phyloP scores from a whole-genome alignment of 106 monocot genomes.

The Alisma plantagoaquatica region DNA sequence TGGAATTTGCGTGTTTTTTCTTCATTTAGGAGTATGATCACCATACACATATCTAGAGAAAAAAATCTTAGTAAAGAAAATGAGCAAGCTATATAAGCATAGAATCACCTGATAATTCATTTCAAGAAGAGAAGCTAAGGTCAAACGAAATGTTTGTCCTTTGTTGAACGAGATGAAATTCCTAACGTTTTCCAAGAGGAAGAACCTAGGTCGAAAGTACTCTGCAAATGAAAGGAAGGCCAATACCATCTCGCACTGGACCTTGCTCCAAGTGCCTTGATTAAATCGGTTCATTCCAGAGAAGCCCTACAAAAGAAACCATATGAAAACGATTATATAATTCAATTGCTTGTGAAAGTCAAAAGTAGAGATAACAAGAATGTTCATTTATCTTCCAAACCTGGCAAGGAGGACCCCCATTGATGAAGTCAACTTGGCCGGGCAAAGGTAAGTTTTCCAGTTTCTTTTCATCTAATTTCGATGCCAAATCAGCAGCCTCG shows the following conservation, averaged over 20 bases:
- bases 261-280: conserved; percentile 93
- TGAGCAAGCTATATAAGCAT: too few species aligned
- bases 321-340: conserved; percentile 20
- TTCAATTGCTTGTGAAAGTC: neutral
- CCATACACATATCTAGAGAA: too few species aligned
- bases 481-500: conserved; percentile 75
- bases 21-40: too few species aligned
- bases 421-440: conserved; percentile 98
- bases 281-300: conserved; percentile 99
- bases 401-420: conserved; percentile 99
- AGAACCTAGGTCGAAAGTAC: conserved; percentile 84
- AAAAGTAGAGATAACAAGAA: conserved; percentile 2
- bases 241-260: conserved; percentile 99
- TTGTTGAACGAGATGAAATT: conserved; percentile 98
- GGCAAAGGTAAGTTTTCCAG: conserved; percentile 73
- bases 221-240: conserved; percentile 97
- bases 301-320: conserved; percentile 99
- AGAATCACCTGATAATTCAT: conserved; percentile 99
- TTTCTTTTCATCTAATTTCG: conserved; percentile 45
- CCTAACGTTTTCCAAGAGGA: conserved; percentile 95
- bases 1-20: too few species aligned
- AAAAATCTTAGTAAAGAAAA: too few species aligned
- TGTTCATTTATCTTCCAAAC: conserved; percentile 19
- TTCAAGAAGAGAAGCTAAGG: conserved; percentile 92
- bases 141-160: conserved; percentile 87